Base-by-base conservation (phyloP, 768 basidiomycete genomes). In the Tulasnella sp. region DNA sequence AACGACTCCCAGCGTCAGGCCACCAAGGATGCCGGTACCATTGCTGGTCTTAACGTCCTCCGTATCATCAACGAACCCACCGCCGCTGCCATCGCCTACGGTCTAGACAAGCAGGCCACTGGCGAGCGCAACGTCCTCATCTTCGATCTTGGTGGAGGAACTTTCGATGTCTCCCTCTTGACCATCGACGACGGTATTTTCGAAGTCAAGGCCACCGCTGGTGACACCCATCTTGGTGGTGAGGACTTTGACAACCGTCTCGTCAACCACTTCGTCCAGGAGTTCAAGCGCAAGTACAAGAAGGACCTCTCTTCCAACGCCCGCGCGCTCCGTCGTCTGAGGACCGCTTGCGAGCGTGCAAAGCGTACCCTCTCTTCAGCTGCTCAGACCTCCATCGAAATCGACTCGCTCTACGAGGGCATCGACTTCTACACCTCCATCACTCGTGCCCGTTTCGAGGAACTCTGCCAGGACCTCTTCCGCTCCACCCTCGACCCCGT, bases 31-130 rank as follows among this genome's bases (percentile, higher is more conserved):
- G 87, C 88, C 80, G 88, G 88, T 82, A 85, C 85, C 72, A 88
- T 88, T 83, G 85, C 88, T 81, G 88, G 88, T 81, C 84, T 88
- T 40, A 87, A 87, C 81, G 87, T 88, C 76, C 85, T 87, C 82
- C 87, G 88, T 82, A 88, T 88, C 83, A 87, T 88, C 84, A 88
- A 88, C 82, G 81, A 89, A 84, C 91, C 92, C 58, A 92, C 91
- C 76, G 91, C 91, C 78, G 91, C 91, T 75, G 91, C 91, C 77
- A 88, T 92, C 83, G 90, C 91, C 75, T 92, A 92, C 86, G 91
- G 91, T 83, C 88, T 92, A 77, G 88, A 91, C 87, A 89, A 90
- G 84, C 89, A 89, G 83, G 88, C 86, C 71, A 83, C 85, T 86
- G 84, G 86, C 80, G 88, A 88, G 84, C 85, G 85, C 82, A 88